Evolutionary conservation across 2,329 filamentous ascomycete genomes (phyloP).

Genomic region (Colletotrichum costaricense): DNA sequence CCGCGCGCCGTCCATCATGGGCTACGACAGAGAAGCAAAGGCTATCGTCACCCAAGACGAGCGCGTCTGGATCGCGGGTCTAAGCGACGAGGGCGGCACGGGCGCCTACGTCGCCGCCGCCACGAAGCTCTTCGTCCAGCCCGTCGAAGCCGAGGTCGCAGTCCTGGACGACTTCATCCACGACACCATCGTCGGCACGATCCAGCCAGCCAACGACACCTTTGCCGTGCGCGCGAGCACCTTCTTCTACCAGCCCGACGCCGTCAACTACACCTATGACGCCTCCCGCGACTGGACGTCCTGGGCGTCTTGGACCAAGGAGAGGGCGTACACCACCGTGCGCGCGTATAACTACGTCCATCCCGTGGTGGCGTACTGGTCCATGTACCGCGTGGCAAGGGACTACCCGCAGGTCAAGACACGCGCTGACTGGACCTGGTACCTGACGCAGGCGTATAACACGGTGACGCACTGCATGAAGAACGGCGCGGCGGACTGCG

Average conservation of each 20-base stretch:
- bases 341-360: conserved; percentile 72
- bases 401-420: conserved; percentile 55
- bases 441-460: conserved; percentile 63
- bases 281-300: conserved; percentile 55
- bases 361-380: conserved; percentile 66
- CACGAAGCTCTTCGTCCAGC: conserved; percentile 65
- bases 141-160: conserved; percentile 58
- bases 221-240: conserved; percentile 60
- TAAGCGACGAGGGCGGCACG: conserved; percentile 70
- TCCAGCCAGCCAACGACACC: conserved; percentile 52
- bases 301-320: conserved; percentile 43
- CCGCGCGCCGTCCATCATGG: conserved; percentile 65
- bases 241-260: conserved; percentile 65
- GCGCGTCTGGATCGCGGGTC: conserved; percentile 68
- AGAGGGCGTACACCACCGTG: conserved; percentile 55
- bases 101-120: conserved; percentile 66
- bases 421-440: conserved; percentile 59
- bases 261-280: conserved; percentile 57
- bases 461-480: conserved; percentile 56
- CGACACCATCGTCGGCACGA: conserved; percentile 59
- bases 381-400: conserved; percentile 65
- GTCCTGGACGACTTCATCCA: conserved; percentile 66
- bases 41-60: conserved; percentile 57
- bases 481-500: conserved; percentile 45
- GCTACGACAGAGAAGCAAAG: conserved; percentile 63